Evolutionary conservation across 352 stramenopile species (phyloP), one percentile per base, ranked within the genome.

Genomic region (Phytophthora foliorum): DNA sequence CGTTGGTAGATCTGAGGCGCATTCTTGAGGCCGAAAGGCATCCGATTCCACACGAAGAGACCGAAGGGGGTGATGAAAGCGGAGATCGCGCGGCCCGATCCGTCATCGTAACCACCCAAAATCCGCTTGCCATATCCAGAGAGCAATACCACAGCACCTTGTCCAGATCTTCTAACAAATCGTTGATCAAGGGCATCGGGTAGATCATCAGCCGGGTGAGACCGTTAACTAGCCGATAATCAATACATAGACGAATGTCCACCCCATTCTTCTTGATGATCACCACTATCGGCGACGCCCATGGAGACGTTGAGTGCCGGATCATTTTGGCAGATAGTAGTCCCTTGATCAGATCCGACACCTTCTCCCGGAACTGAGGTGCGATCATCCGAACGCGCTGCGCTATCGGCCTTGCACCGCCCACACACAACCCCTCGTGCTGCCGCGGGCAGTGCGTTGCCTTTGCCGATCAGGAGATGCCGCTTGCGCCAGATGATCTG

Each of bases 391-490:
- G 6, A 16, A 54, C 56, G 9, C 56, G 44, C 21, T 63, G 42
- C 0, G 56, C 44, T 9, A 63, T 49, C 36, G 52, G 34, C 52
- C 4, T 59, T 0, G 52, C 34, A 8, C 48, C 22, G n/a, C 52
- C 52, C n/a, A 14, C 75, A 83, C 0, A 80, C n/a, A 0, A 68
- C 72, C 0, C 74, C 72, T 2, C 51, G 27, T 0, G 67, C 74
- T 2, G 68, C 22, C 0, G 52, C 60, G 1, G 74, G 67, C 0
- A 69, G 17, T 0, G 70, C 67, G 16, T 81, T 78, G 0, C 64
- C 67, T 21, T 74, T 78, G 0, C 69, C 72, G 41, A 84, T 80
- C 3, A 84, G 16, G 11, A 74, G 62, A 8, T 59, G 39, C 8
- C 29, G 9, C 0, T 36, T 13, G 6, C 44, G 42, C 72, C 63